These are phyloP conservation scores for Trichoderma koningii DNA, from an alignment of 2,329 filamentous ascomycete species.

Conservation along the genomic window DNA sequence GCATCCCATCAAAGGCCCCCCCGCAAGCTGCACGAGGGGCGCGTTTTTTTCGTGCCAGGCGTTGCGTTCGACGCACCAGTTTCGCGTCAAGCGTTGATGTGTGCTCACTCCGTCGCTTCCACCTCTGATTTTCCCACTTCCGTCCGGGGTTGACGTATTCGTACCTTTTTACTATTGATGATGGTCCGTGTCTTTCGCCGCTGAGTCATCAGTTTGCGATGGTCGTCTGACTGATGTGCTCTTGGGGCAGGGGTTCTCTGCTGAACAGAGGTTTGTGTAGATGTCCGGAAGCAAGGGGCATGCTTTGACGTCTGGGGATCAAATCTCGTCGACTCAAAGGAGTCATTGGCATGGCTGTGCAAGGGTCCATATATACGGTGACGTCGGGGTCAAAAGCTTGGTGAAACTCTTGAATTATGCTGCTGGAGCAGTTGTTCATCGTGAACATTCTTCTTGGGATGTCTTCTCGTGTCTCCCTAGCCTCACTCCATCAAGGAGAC, in stretches of 20 bases:
- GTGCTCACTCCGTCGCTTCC: not conserved
- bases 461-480: not conserved
- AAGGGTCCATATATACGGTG: too few relatives aligned
- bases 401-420: too few relatives aligned
- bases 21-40: not conserved
- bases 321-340: too few relatives aligned
- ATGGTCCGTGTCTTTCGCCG: not conserved
- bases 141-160: too few relatives aligned
- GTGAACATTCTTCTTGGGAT: too few relatives aligned
- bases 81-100: slow-evolving; percentile 16
- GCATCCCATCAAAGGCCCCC: not conserved
- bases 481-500: not conserved
- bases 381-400: too few relatives aligned
- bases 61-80: slow-evolving; percentile 22
- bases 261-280: not conserved
- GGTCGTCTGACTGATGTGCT: not conserved
- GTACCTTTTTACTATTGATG: too few relatives aligned
- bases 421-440: too few relatives aligned
- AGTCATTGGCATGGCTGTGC: too few relatives aligned
- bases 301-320: not conserved
- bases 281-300: not conserved
- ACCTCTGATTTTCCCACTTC: too few relatives aligned
- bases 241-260: not conserved
- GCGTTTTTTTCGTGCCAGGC: slow-evolving; percentile 24
- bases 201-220: slow-evolving; percentile 10